Conservation (phyloP, 2,329 filamentous ascomycete genomes). For the Blastomyces percursus region DNA sequence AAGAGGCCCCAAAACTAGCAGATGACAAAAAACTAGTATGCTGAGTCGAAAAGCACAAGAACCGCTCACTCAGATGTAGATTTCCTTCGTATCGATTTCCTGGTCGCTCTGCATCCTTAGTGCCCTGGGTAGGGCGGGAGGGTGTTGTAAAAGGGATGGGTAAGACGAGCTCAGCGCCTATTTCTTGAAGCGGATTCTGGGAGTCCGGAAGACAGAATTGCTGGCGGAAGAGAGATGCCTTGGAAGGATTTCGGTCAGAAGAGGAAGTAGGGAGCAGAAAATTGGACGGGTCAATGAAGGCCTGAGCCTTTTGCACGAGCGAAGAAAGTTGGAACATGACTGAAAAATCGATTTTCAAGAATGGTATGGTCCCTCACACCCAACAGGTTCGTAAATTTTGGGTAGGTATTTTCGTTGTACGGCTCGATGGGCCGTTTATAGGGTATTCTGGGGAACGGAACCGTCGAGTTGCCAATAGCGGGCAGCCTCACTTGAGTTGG, state of each 20-base stretch:
- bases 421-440: not conserved
- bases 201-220: slow-evolving; percentile 92
- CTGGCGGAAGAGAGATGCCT: slow-evolving; percentile 83
- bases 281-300: slow-evolving; percentile 82
- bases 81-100: slow-evolving; percentile 87
- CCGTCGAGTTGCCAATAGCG: not conserved
- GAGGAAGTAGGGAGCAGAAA: slow-evolving; percentile 61
- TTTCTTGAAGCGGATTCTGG: slow-evolving; percentile 90
- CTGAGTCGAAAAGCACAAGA: slow-evolving; percentile 92
- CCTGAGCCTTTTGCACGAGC: slow-evolving; percentile 91
- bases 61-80: slow-evolving; percentile 86
- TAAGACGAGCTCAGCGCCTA: slow-evolving; percentile 89
- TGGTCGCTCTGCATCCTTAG: slow-evolving; percentile 45
- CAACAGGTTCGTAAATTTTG: not conserved
- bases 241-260: slow-evolving; percentile 73
- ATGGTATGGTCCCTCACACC: not conserved
- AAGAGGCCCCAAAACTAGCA: slow-evolving; percentile 67
- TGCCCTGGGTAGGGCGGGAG: slow-evolving; percentile 42
- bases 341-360: not conserved
- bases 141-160: slow-evolving; percentile 50
- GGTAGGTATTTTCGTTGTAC: not conserved
- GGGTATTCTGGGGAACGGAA: not conserved
- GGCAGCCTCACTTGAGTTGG: not conserved
- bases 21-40: slow-evolving; percentile 74
- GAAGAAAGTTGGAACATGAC: slow-evolving; percentile 57